Percentiles rank a stretch among this genome's conserved stretches.
Evolutionary conservation across 345 rosid species (phyloP).

Genomic region (Eucalyptus cloeziana): DNA sequence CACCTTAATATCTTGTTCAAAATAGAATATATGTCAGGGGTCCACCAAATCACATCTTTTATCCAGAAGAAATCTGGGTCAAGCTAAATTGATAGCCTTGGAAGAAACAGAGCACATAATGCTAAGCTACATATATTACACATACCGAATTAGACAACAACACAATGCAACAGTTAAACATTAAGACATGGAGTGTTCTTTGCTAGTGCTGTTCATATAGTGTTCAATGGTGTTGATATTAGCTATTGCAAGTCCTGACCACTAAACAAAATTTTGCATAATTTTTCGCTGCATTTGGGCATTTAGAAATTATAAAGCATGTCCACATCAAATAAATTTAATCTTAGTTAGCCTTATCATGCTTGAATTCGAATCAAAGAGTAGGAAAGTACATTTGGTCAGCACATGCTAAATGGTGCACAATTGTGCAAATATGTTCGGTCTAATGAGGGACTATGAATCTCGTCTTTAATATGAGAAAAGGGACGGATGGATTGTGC

Average conservation of each 20-base stretch:
- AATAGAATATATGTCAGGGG: background rate
- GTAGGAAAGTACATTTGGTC: too few relatives aligned
- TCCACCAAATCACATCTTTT: background rate
- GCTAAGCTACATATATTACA: background rate
- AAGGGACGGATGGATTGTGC: too few relatives aligned
- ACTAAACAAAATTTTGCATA: too few relatives aligned
- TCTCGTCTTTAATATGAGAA: too few relatives aligned
- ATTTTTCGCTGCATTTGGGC: too few relatives aligned
- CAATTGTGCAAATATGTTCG: too few relatives aligned
- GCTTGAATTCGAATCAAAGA: too few relatives aligned
- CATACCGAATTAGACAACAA: background rate
- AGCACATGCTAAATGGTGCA: too few relatives aligned
- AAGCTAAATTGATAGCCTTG: too few relatives aligned
- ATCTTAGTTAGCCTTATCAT: background rate
- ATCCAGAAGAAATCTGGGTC: background rate
- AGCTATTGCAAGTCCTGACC: background rate
- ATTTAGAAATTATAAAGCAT: background rate
- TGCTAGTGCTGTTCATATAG: background rate
- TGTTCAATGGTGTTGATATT: background rate
- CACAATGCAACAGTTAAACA: background rate
- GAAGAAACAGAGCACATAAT: background rate
- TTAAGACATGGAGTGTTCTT: background rate
- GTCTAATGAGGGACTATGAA: too few relatives aligned
- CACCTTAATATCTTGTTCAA: background rate
- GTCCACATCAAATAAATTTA: background rate